phyloP scores from a whole-genome alignment of 2,329 filamentous ascomycete genomes.

The Colletotrichum paranaense region DNA sequence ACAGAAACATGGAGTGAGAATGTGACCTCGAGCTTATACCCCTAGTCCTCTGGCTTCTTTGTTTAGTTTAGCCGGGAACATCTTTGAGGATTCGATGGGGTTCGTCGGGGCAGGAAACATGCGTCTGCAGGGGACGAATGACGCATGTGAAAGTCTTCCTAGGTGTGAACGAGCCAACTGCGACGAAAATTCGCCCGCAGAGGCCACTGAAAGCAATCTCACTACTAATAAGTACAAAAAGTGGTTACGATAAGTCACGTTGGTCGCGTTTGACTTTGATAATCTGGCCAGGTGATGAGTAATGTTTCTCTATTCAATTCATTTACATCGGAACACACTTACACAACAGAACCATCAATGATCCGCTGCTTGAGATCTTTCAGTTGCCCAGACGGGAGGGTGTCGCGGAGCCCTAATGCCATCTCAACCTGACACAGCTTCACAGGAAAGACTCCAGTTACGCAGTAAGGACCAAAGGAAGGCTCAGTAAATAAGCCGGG shows the following conservation, averaged over 20 bases:
- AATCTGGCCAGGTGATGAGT: neutral
- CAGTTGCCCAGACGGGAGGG: neutral
- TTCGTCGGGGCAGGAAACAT: neutral
- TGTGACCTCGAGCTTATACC: neutral
- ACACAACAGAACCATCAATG: too few relatives aligned
- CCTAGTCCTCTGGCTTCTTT: neutral
- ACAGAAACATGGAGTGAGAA: neutral
- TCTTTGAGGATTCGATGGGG: neutral
- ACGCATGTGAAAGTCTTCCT: conserved; percentile 23
- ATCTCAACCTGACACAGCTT: neutral
- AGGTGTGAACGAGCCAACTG: neutral
- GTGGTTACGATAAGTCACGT: neutral
- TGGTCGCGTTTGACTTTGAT: neutral
- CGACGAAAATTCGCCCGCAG: conserved; percentile 1
- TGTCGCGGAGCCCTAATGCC: neutral
- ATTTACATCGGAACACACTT: too few relatives aligned
- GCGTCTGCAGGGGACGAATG: conserved; percentile 7
- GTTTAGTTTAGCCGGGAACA: neutral
- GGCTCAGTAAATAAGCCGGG: neutral
- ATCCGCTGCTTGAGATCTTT: neutral
- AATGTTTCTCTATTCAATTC: neutral
- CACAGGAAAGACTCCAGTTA: neutral
- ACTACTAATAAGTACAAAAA: conserved; percentile 1
- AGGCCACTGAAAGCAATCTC: conserved; percentile 12
- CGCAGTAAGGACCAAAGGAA: neutral